Conservation (phyloP, 495 filamentous ascomycete species). For the Annulohypoxylon moriforme region DNA sequence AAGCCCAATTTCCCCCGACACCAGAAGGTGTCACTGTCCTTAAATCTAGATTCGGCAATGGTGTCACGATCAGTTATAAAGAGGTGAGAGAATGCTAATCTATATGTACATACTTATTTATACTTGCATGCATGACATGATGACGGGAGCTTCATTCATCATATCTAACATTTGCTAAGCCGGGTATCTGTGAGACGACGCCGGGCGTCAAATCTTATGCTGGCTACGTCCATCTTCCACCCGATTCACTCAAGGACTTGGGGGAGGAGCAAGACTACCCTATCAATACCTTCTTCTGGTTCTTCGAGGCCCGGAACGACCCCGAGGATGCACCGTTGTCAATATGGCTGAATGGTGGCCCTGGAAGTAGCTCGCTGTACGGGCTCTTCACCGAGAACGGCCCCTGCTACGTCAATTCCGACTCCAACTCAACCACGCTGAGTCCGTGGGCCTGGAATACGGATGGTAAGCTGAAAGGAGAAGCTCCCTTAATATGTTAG, state of each 20-base stretch:
- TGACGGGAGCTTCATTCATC: neutral
- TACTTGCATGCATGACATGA: neutral
- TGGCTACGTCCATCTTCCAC: slow-evolving; percentile 49
- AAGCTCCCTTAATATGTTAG: no score
- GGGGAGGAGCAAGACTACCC: slow-evolving; percentile 46
- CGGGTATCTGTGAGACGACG: slow-evolving; percentile 50
- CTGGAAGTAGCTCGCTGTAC: slow-evolving; percentile 46
- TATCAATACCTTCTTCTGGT: slow-evolving; percentile 54
- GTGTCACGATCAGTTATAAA: slow-evolving; percentile 72
- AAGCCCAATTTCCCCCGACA: slow-evolving; percentile 66
- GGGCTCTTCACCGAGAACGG: slow-evolving; percentile 50
- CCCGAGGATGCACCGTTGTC: slow-evolving; percentile 55
- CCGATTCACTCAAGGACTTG: slow-evolving; percentile 43
- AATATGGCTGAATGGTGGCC: slow-evolving; percentile 51
- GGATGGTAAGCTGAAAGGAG: slow-evolving; percentile 39
- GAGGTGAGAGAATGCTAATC: slow-evolving; percentile 56
- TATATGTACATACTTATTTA: neutral
- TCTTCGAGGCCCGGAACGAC: slow-evolving; percentile 55
- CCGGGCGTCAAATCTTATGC: slow-evolving; percentile 49
- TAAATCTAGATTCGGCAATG: slow-evolving; percentile 67
- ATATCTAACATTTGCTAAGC: slow-evolving; percentile 36
- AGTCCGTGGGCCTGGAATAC: slow-evolving; percentile 52
- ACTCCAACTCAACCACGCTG: slow-evolving; percentile 48
- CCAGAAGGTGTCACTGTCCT: slow-evolving; percentile 65
- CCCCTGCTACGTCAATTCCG: slow-evolving; percentile 49